These are phyloP conservation scores for Saccharum spontaneum DNA, from an alignment of 176 grass and related monocot genomes.

Conservation along the genomic window DNA sequence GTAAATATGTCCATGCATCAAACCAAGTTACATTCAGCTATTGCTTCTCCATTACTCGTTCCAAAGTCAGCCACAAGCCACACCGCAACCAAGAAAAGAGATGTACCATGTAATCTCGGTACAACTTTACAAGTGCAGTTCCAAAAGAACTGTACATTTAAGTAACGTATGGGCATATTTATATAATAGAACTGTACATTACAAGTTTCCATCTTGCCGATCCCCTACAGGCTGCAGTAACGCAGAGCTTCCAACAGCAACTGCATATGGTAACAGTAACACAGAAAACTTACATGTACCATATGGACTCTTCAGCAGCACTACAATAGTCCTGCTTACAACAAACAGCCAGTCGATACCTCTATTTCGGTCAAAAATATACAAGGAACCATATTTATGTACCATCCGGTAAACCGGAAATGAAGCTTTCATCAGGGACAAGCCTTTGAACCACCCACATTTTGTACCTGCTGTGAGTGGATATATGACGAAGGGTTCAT, in stretches of 20 bases:
- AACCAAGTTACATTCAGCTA: no score
- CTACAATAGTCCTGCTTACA: background rate
- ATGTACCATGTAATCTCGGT: background rate
- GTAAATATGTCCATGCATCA: no score
- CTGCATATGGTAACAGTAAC: conserved; percentile 18
- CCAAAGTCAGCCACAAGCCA: no score
- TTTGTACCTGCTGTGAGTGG: background rate
- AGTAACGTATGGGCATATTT: background rate
- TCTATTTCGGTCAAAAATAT: conserved; percentile 38
- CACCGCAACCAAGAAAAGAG: no score
- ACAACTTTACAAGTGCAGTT: background rate
- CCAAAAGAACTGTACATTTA: background rate
- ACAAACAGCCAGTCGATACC: background rate
- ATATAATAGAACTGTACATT: background rate
- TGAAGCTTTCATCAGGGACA: conserved; percentile 22
- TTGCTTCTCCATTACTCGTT: no score
- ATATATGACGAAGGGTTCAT: background rate
- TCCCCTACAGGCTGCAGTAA: conserved; percentile 10
- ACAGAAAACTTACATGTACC: conserved; percentile 35
- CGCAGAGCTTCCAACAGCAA: background rate
- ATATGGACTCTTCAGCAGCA: conserved; percentile 31
- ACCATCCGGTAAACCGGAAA: conserved; percentile 12
- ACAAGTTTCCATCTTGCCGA: background rate
- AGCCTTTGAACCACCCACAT: conserved; percentile 55
- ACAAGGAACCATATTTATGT: conserved; percentile 41